Conservation (phyloP, 2,329 filamentous ascomycete species). For the Gaeumannomyces tritici region DNA sequence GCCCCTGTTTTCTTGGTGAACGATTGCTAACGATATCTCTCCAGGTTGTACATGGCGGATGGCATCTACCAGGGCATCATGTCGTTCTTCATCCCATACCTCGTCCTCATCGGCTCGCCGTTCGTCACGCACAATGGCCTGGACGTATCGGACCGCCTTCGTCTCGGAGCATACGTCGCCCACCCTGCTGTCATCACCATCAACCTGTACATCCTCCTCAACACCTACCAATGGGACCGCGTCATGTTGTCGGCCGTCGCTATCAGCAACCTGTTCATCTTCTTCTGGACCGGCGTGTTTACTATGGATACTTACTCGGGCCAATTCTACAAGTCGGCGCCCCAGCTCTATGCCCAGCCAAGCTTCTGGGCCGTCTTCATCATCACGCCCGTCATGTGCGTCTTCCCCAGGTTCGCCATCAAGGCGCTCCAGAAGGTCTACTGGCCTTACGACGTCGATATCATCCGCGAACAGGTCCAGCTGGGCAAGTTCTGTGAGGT, state of each 20-base stretch:
- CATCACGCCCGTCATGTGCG: slow-evolving; percentile 68
- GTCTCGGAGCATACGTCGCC: slow-evolving; percentile 80
- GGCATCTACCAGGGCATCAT: slow-evolving; percentile 92
- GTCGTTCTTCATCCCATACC: slow-evolving; percentile 85
- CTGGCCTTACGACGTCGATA: slow-evolving; percentile 86
- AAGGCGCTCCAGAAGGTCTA: slow-evolving; percentile 92
- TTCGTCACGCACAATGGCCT: slow-evolving; percentile 66
- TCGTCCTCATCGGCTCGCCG: slow-evolving; percentile 60
- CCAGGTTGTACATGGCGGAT: slow-evolving; percentile 85
- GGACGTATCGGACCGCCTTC: slow-evolving; percentile 66
- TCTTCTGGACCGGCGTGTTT: slow-evolving; percentile 93
- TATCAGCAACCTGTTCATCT: slow-evolving; percentile 80
- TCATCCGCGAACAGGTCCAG: slow-evolving; percentile 84
- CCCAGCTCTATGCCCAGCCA: slow-evolving; percentile 69
- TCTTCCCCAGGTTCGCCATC: slow-evolving; percentile 78
- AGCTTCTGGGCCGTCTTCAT: slow-evolving; percentile 82
- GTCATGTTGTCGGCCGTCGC: slow-evolving; percentile 74
- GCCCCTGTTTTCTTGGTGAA: neutral
- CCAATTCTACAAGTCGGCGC: slow-evolving; percentile 65
- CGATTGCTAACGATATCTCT: neutral
- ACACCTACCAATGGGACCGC: slow-evolving; percentile 98
- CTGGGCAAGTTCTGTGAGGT: slow-evolving; percentile 59
- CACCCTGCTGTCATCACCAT: slow-evolving; percentile 79
- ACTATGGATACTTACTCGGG: slow-evolving; percentile 37
- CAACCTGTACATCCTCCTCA: slow-evolving; percentile 91